phyloP scores from a whole-genome alignment of 2,329 filamentous ascomycete species.

The Aureobasidium sp. region DNA sequence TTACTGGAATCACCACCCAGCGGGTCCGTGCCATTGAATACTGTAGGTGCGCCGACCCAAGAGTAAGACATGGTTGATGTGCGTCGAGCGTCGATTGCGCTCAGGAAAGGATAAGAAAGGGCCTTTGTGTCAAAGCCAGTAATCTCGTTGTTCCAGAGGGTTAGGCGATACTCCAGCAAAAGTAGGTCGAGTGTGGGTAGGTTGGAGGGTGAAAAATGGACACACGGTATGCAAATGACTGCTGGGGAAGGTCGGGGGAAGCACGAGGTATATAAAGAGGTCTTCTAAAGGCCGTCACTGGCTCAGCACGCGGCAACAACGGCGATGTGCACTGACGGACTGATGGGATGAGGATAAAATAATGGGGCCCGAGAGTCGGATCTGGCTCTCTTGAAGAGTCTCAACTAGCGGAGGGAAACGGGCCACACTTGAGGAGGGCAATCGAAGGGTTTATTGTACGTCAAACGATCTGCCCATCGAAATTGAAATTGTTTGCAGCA shows the following conservation, averaged over 20 bases:
- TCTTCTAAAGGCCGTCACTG: conserved; percentile 9
- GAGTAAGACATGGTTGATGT: conserved; percentile 41
- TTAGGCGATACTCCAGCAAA: not conserved
- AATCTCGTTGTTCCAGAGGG: conserved; percentile 2
- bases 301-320: conserved; percentile 16
- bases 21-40: conserved; percentile 49
- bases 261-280: conserved; percentile 15
- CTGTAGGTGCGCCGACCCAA: conserved; percentile 39
- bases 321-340: conserved; percentile 15
- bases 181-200: not conserved
- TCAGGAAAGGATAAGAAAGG: not conserved
- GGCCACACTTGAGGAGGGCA: conserved; percentile 8
- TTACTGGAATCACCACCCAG: conserved; percentile 73
- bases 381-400: conserved; percentile 9
- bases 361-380: conserved; percentile 13
- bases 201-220: not conserved
- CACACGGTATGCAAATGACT: conserved; percentile 10
- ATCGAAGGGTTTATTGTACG: conserved; percentile 17
- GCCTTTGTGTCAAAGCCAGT: not conserved
- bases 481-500: conserved; percentile 7
- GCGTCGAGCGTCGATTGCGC: conserved; percentile 23
- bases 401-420: conserved; percentile 17
- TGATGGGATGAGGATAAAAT: conserved; percentile 13
- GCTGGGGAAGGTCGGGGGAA: conserved; percentile 12
- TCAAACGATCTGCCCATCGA: conserved; percentile 20